Percentiles rank a stretch among this genome's conserved stretches.
Evolutionary conservation across 306 rosid genomes (phyloP).

Genomic region (Cyamopsis tetragonoloba): DNA sequence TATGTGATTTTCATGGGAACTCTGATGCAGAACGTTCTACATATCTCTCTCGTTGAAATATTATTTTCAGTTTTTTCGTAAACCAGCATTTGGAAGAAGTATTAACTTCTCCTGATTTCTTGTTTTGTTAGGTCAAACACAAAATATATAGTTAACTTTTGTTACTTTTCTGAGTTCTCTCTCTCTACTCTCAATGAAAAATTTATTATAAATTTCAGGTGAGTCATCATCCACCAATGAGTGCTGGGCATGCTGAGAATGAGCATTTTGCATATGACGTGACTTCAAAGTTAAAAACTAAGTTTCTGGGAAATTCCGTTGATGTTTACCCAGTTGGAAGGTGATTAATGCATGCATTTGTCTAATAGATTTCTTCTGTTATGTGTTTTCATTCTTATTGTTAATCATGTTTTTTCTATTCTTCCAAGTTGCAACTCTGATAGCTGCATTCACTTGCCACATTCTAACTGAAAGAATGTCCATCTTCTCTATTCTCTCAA

Average conservation of each 20-base stretch:
- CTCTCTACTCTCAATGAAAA: too few species aligned
- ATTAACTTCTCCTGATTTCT: slow-evolving; percentile 8
- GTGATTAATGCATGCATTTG: slow-evolving; percentile 35
- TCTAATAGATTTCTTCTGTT: not conserved
- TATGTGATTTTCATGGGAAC: slow-evolving; percentile 8
- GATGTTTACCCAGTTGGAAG: slow-evolving; percentile 96
- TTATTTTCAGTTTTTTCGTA: not conserved
- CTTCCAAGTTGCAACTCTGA: slow-evolving; percentile 20
- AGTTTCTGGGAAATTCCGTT: slow-evolving; percentile 81
- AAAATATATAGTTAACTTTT: not conserved
- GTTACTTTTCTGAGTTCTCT: not conserved
- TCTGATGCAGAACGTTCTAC: not conserved
- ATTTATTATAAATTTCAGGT: slow-evolving; percentile 54
- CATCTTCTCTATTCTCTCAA: slow-evolving; percentile 7
- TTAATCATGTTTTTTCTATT: not conserved
- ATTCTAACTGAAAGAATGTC: slow-evolving; percentile 6
- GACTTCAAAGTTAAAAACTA: slow-evolving; percentile 90
- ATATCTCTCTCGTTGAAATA: not conserved
- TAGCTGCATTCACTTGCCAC: slow-evolving; percentile 9
- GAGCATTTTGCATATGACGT: slow-evolving; percentile 83
- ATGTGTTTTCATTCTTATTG: not conserved
- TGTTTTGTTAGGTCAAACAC: slow-evolving; percentile 10
- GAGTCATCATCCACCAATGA: slow-evolving; percentile 96
- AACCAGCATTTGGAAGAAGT: slow-evolving; percentile 8
- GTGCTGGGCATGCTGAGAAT: slow-evolving; percentile 93